These are phyloP conservation scores for Mortierella antarctica DNA, from an alignment of 192 early-diverging fungal genomes.

Conservation along the genomic window DNA sequence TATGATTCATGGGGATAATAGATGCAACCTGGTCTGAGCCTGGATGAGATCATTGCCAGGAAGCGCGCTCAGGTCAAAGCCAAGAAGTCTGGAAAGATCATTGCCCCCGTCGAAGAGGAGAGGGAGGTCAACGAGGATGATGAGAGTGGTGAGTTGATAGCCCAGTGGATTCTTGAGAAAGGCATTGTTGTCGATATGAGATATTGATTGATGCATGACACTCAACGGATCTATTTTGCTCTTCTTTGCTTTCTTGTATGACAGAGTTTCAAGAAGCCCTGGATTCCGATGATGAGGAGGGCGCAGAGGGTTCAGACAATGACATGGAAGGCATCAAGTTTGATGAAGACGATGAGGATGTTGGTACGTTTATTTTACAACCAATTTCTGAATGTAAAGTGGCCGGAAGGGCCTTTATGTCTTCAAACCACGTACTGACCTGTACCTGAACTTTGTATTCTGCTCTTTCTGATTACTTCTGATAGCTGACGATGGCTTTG, in stretches of 20 bases:
- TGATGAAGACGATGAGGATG: conserved; percentile 43
- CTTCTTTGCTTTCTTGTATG: conserved; percentile 12
- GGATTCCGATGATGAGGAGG: conserved; percentile 51
- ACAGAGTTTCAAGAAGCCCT: conserved; percentile 50
- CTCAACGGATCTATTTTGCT: conserved; percentile 48
- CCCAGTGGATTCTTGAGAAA: neutral
- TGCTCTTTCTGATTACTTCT: no score
- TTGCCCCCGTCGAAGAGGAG: conserved; percentile 45
- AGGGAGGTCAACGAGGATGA: conserved; percentile 44
- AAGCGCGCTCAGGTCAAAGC: conserved; percentile 47
- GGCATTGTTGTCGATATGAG: neutral
- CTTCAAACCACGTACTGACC: neutral
- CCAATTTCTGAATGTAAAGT: neutral
- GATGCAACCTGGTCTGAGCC: conserved; percentile 46
- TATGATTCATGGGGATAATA: neutral
- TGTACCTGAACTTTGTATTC: neutral
- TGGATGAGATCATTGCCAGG: conserved; percentile 47
- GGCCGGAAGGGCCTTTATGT: no score
- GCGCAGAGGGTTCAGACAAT: conserved; percentile 8
- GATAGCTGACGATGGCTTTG: conserved; percentile 50
- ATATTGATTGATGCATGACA: conserved; percentile 11
- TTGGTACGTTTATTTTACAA: conserved; percentile 15
- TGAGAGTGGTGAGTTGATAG: conserved; percentile 42
- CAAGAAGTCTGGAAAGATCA: conserved; percentile 52
- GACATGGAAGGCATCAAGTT: conserved; percentile 39